phyloP scores from a whole-genome alignment of 2,329 filamentous ascomycete genomes.

The Talaromyces funiculosus region DNA sequence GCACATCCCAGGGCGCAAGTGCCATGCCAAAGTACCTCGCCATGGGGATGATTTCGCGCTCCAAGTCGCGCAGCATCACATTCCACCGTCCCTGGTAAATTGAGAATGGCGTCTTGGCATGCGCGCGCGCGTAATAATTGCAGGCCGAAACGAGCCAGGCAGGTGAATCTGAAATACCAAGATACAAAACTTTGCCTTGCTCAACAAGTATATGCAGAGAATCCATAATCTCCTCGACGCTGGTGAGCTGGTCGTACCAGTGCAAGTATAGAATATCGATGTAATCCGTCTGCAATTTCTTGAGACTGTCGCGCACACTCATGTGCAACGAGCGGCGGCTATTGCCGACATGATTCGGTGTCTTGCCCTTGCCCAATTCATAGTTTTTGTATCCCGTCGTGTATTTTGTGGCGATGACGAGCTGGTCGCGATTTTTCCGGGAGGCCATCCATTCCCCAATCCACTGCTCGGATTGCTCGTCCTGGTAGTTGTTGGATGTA shows the following conservation, averaged over 20 bases:
- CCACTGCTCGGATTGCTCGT: constrained; percentile 59
- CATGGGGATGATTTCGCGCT: constrained; percentile 41
- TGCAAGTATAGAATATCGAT: constrained; percentile 53
- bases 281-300: constrained; percentile 49
- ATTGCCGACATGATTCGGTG: constrained; percentile 44
- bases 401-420: constrained; percentile 67
- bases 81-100: constrained; percentile 40
- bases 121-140: constrained; percentile 35
- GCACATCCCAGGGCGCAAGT: constrained; percentile 55
- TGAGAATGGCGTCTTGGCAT: constrained; percentile 37
- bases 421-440: constrained; percentile 59
- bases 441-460: constrained; percentile 66
- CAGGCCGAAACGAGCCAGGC: constrained; percentile 38
- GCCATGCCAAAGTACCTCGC: constrained; percentile 39
- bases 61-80: constrained; percentile 34
- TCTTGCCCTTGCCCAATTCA: constrained; percentile 36
- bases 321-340: constrained; percentile 38
- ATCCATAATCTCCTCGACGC: constrained; percentile 35
- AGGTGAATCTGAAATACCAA: constrained; percentile 38
- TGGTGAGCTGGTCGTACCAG: constrained; percentile 46
- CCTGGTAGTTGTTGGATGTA: constrained; percentile 64
- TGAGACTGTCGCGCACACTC: constrained; percentile 40
- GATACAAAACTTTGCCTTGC: constrained; percentile 38
- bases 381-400: constrained; percentile 51
- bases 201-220: constrained; percentile 35